These are phyloP conservation scores for Osmozyma mogii DNA, from an alignment of 805 yeast genomes.

Conservation along the genomic window DNA sequence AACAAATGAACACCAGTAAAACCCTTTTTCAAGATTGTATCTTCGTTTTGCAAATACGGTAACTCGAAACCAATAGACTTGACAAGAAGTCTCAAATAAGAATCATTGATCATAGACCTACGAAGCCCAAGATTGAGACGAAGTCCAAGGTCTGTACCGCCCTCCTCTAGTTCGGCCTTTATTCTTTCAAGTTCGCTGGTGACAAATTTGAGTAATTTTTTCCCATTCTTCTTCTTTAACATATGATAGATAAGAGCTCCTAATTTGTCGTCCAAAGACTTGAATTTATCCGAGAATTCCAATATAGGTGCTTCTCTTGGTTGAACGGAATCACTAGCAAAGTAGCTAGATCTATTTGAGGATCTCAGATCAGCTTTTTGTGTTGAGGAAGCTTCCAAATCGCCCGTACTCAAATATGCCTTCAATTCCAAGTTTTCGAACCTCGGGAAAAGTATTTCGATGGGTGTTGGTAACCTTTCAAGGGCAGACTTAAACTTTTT, in stretches of 20 bases:
- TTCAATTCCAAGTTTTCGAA: conserved; percentile 36
- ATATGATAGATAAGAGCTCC: conserved; percentile 41
- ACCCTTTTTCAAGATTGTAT: conserved; percentile 29
- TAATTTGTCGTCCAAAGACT: conserved; percentile 38
- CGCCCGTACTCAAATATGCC: conserved; percentile 57
- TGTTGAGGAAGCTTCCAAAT: conserved; percentile 24
- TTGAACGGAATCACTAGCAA: conserved; percentile 11
- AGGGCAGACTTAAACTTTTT: conserved; percentile 43
- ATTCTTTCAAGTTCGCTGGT: conserved; percentile 28
- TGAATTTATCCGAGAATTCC: conserved; percentile 23
- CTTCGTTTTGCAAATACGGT: conserved; percentile 32
- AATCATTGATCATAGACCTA: conserved; percentile 37
- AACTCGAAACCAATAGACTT: conserved; percentile 37
- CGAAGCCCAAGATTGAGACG: conserved; percentile 10
- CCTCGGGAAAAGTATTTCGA: conserved; percentile 65
- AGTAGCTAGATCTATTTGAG: conserved; percentile 8
- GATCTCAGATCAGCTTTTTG: conserved; percentile 4
- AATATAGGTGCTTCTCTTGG: conserved; percentile 29
- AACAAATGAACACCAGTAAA: conserved; percentile 24
- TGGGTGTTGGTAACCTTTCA: conserved; percentile 44
- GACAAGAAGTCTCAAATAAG: conserved; percentile 42
- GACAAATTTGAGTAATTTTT: conserved; percentile 36
- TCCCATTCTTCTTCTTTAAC: conserved; percentile 33
- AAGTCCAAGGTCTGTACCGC: conserved; percentile 6
- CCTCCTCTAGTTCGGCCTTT: conserved; percentile 13